These are phyloP conservation scores for Heterobasidion annosum DNA, from an alignment of 1,284 basidiomycete genomes.

Conservation along the genomic window DNA sequence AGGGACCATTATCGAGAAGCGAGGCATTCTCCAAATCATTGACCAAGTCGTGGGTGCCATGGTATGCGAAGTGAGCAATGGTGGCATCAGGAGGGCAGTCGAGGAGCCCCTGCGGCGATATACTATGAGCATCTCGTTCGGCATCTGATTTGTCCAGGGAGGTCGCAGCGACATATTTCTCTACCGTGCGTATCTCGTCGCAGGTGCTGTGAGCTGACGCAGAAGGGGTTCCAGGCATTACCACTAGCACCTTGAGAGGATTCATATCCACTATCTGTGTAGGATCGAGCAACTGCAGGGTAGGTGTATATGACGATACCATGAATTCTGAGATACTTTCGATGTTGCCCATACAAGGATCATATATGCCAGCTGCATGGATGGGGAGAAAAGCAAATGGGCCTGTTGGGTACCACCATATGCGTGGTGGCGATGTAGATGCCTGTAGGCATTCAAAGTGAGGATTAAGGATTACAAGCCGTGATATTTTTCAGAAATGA, in stretches of 20 bases:
- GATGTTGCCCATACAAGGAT: conserved; percentile 2
- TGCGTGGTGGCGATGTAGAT: background rate
- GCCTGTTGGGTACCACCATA: conserved; percentile 1
- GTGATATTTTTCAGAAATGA: too few species aligned
- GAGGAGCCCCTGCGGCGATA: background rate
- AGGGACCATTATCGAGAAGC: background rate
- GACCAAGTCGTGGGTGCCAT: background rate
- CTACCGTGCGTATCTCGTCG: background rate
- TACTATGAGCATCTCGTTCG: too few species aligned
- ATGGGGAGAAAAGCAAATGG: background rate
- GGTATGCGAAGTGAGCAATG: background rate
- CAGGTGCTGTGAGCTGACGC: background rate
- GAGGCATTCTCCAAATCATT: background rate
- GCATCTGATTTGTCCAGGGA: conserved; percentile 6
- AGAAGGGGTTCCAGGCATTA: background rate
- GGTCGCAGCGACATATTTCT: too few species aligned
- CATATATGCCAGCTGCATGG: conserved; percentile 6
- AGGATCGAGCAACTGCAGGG: conserved; percentile 4
- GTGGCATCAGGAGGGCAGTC: background rate
- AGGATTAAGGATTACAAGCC: too few species aligned
- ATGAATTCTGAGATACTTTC: conserved; percentile 8
- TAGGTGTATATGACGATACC: conserved; percentile 16
- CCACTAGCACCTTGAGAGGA: background rate
- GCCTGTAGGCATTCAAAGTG: background rate
- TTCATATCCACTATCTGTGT: background rate